Percentiles rank a stretch among this genome's conserved stretches.
Conservation (phyloP, 2,329 filamentous ascomycete species). For the Penicillium sp. region DNA sequence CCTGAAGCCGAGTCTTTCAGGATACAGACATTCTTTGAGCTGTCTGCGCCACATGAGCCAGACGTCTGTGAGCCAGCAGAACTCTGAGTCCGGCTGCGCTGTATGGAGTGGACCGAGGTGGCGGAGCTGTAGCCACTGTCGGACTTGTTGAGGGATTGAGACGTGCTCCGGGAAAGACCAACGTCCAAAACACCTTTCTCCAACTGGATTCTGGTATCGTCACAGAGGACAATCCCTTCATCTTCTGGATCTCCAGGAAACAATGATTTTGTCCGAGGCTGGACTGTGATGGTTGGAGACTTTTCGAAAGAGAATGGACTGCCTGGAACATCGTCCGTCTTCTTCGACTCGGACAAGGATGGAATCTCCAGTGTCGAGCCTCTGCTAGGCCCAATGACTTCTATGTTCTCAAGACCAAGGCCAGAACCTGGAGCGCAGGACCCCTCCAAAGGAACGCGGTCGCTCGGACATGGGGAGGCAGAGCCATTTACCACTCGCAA, state of each 20-base stretch:
- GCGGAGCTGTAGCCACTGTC: constrained; percentile 44
- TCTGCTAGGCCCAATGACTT: constrained; percentile 5
- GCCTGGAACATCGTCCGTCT: constrained; percentile 27
- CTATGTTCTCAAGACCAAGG: constrained; percentile 17
- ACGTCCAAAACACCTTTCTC: constrained; percentile 17
- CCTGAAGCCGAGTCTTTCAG: not conserved
- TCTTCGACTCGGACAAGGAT: constrained; percentile 14
- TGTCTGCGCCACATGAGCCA: constrained; percentile 21
- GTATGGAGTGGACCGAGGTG: constrained; percentile 33
- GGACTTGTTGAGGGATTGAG: constrained; percentile 32
- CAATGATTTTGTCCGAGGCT: constrained; percentile 8
- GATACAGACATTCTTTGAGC: constrained; percentile 8
- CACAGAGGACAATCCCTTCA: constrained; percentile 24
- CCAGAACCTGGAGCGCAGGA: constrained; percentile 16
- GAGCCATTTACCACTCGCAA: constrained; percentile 42
- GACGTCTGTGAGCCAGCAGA: constrained; percentile 32
- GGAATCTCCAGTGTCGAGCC: constrained; percentile 23
- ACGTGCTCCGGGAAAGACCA: constrained; percentile 18
- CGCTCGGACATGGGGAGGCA: constrained; percentile 40
- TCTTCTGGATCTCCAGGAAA: constrained; percentile 24
- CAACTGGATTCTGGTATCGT: constrained; percentile 12
- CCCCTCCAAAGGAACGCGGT: constrained; percentile 28
- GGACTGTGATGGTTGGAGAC: constrained; percentile 27
- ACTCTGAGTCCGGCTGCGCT: constrained; percentile 23
- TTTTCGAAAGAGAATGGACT: constrained; percentile 40